Conservation (phyloP, 176 grass and related monocot genomes). For the Miscanthus lutarioriparius region DNA sequence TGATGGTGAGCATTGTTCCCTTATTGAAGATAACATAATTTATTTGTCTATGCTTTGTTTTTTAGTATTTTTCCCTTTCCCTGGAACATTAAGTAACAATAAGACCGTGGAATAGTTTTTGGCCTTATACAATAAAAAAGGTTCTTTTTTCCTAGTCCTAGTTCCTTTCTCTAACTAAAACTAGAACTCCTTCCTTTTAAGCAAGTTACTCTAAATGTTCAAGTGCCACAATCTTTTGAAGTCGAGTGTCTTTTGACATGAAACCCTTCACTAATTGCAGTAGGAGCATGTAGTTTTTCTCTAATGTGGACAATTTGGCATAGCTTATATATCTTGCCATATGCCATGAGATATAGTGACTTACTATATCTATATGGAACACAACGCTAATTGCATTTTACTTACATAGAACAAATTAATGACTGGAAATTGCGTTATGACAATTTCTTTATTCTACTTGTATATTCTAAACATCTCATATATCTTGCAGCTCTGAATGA, state of each 20-base stretch:
- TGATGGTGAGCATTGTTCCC: conserved; percentile 60
- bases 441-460: not conserved
- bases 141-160: not conserved
- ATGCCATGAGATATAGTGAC: not conserved
- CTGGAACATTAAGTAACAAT: conserved; percentile 1
- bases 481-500: conserved; percentile 87
- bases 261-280: conserved; percentile 3
- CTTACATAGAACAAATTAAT: conserved; percentile 10
- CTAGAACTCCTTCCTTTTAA: not conserved
- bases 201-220: not conserved
- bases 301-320: not conserved
- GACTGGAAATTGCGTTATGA: conserved; percentile 16
- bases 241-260: not conserved
- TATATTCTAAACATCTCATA: not conserved
- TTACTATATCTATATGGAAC: not conserved
- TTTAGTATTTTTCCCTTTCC: conserved; percentile 6
- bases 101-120: not conserved
- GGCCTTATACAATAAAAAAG: not conserved
- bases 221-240: conserved; percentile 25
- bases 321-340: not conserved
- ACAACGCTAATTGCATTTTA: not conserved
- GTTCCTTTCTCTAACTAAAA: conserved; percentile 12
- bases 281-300: conserved; percentile 18
- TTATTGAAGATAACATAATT: conserved; percentile 27
- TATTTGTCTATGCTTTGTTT: conserved; percentile 3